Conservation (phyloP, 2,329 filamentous ascomycete species). For the Arachnomyces sp. region DNA sequence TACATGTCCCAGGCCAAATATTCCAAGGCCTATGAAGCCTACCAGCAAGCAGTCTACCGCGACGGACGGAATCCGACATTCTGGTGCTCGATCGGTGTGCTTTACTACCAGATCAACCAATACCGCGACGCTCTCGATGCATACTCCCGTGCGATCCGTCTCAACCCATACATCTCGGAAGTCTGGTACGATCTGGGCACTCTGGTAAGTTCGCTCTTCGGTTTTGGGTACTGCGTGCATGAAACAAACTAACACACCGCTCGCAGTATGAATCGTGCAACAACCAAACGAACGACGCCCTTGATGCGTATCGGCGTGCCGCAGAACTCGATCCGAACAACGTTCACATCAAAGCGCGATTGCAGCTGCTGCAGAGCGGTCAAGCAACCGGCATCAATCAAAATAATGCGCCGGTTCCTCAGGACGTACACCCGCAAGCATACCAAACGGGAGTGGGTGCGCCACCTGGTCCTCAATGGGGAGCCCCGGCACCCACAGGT, state of each 20-base stretch:
- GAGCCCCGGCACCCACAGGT: slow-evolving; percentile 55
- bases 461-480: slow-evolving; percentile 84
- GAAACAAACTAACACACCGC: slow-evolving; percentile 17
- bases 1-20: slow-evolving; percentile 99
- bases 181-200: slow-evolving; percentile 99
- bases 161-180: slow-evolving; percentile 97
- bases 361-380: slow-evolving; percentile 80
- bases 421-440: slow-evolving; percentile 91
- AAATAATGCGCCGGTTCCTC: slow-evolving; percentile 62
- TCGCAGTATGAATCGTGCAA: slow-evolving; percentile 92
- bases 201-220: slow-evolving; percentile 55
- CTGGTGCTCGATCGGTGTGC: slow-evolving; percentile 97
- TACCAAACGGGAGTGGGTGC: slow-evolving; percentile 82
- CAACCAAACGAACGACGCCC: slow-evolving; percentile 92
- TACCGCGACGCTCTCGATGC: slow-evolving; percentile 96
- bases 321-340: slow-evolving; percentile 90
- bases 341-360: slow-evolving; percentile 88
- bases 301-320: slow-evolving; percentile 91
- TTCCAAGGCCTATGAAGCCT: slow-evolving; percentile 95
- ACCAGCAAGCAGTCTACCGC: slow-evolving; percentile 96
- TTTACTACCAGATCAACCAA: slow-evolving; percentile 99
- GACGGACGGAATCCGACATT: slow-evolving; percentile 97
- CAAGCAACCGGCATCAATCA: slow-evolving; percentile 63
- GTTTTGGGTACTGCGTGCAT: slow-evolving; percentile 15
- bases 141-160: slow-evolving; percentile 88